Evolutionary conservation across 2,329 filamentous ascomycete genomes (phyloP).

Genomic region (Raffaelea arxii): DNA sequence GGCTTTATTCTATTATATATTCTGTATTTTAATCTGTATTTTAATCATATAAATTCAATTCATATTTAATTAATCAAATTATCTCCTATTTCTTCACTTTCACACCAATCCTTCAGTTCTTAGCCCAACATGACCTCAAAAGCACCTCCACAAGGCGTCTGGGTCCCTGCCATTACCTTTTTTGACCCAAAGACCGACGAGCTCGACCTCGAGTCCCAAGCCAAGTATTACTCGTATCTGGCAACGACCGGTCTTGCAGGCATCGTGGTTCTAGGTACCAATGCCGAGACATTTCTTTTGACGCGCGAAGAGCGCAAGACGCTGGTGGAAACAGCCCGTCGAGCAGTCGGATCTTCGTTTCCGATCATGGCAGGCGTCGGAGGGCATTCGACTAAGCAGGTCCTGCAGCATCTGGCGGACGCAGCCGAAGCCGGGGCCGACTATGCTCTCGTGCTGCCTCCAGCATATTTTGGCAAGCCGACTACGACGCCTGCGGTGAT

Average conservation of each 20-base stretch:
- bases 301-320: slow-evolving; percentile 21
- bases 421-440: slow-evolving; percentile 51
- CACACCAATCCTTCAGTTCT: background rate
- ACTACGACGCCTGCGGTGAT: slow-evolving; percentile 47
- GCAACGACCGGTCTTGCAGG: slow-evolving; percentile 19
- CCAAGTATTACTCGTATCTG: slow-evolving; percentile 20
- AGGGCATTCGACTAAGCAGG: slow-evolving; percentile 55
- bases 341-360: slow-evolving; percentile 39
- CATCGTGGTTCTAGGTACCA: slow-evolving; percentile 23
- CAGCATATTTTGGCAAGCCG: slow-evolving; percentile 53
- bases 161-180: slow-evolving; percentile 23
- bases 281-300: slow-evolving; percentile 24
- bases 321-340: slow-evolving; percentile 46
- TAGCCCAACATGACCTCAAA: background rate
- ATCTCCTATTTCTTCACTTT: background rate
- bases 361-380: slow-evolving; percentile 55
- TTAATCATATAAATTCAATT: background rate
- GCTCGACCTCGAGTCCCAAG: slow-evolving; percentile 19
- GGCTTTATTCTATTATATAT: background rate
- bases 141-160: slow-evolving; percentile 20
- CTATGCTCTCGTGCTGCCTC: slow-evolving; percentile 51
- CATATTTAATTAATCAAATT: background rate
- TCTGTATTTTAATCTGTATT: background rate
- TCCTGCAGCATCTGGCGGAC: slow-evolving; percentile 48
- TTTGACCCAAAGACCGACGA: slow-evolving; percentile 20